Conservation (phyloP, 768 basidiomycete species). For the Lanmaoa pseudosensibilis region DNA sequence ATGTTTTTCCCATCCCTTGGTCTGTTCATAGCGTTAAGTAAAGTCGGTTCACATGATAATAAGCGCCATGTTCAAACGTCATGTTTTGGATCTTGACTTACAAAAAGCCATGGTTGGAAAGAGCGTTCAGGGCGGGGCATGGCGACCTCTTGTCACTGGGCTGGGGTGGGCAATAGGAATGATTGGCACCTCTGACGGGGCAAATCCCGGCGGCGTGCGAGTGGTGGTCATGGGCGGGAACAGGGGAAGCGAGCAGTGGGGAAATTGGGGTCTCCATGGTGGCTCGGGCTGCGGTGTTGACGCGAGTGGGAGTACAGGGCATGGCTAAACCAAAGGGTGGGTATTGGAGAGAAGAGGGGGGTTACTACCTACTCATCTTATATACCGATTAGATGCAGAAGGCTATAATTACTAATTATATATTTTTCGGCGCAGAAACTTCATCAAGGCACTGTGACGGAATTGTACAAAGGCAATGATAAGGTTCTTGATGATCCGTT, state of each 20-base stretch:
- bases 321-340: neutral
- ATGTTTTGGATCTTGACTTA: slow-evolving; percentile 35
- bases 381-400: neutral
- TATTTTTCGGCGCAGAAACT: neutral
- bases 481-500: neutral
- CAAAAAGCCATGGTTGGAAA: slow-evolving; percentile 78
- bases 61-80: neutral
- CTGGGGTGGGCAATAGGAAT: slow-evolving; percentile 46
- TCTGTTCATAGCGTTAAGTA: slow-evolving; percentile 30
- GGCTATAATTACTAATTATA: neutral
- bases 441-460: neutral
- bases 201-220: slow-evolving; percentile 31
- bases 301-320: neutral
- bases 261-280: slow-evolving; percentile 3
- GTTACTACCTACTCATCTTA: neutral
- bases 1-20: slow-evolving; percentile 53
- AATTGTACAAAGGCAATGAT: neutral
- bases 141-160: slow-evolving; percentile 56
- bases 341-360: neutral
- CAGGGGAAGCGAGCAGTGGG: slow-evolving; percentile 5
- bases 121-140: slow-evolving; percentile 71
- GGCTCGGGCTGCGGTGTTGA: neutral
- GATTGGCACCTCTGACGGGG: slow-evolving; percentile 39
- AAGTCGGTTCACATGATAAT: neutral
- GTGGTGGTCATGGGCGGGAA: slow-evolving; percentile 23